Percentiles rank a stretch among this genome's conserved stretches.
These are phyloP conservation scores for Pseudocohnilembus persalinus DNA, from an alignment of 169 alveolate species.

Conservation along the genomic window DNA sequence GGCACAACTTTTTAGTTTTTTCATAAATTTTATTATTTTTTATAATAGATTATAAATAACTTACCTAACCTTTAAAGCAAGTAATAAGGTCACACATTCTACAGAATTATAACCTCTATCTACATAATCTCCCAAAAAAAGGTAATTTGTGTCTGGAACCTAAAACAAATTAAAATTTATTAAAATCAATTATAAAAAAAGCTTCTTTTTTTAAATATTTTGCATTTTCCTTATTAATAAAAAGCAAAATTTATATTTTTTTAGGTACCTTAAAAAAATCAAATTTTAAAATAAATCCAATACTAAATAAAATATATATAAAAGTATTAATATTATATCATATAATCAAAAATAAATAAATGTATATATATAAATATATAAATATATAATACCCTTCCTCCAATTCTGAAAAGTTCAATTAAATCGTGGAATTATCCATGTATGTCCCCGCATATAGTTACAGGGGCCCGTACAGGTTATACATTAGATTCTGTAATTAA, in stretches of 20 bases:
- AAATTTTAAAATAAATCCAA: neutral
- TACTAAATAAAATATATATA: too few species aligned
- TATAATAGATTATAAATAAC: neutral
- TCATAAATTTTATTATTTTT: neutral
- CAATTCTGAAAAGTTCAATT: constrained; percentile 76
- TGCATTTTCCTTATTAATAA: too few species aligned
- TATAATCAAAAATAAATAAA: neutral
- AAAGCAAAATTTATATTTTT: too few species aligned
- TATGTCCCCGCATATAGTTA: constrained; percentile 88
- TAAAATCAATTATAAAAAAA: too few species aligned
- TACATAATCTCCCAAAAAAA: constrained; percentile 89
- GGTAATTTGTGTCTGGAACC: constrained; percentile 78
- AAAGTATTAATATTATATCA: too few species aligned
- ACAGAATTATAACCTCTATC: constrained; percentile 90
- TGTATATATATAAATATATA: neutral
- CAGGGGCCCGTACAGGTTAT: constrained; percentile 84
- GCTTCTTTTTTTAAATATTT: too few species aligned
- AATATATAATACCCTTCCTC: constrained; percentile 58
- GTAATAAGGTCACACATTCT: constrained; percentile 82
- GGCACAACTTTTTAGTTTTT: neutral
- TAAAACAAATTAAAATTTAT: constrained; percentile 4
- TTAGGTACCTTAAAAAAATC: too few species aligned
- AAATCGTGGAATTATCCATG: constrained; percentile 89
- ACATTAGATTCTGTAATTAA: constrained; percentile 85
- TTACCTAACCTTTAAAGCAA: constrained; percentile 73